Percentiles rank a stretch among this genome's conserved stretches.
Conservation (phyloP, 2,329 filamentous ascomycete genomes). For the Fusarium nisikadoi region DNA sequence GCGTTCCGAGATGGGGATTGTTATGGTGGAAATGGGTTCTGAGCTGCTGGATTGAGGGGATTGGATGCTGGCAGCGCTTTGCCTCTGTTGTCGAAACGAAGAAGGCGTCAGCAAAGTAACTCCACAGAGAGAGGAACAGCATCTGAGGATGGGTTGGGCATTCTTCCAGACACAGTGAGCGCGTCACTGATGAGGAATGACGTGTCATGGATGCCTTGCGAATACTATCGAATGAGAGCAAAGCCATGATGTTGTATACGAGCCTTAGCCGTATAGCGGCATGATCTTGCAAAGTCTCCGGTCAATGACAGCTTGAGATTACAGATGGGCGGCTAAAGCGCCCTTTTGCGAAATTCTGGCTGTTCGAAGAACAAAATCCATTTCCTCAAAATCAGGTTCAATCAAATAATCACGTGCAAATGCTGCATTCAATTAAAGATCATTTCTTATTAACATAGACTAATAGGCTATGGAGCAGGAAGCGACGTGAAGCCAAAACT, state of each 20-base stretch:
- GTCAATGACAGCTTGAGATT: background rate
- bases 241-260: background rate
- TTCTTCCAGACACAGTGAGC: rapidly evolving
- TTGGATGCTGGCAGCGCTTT: background rate
- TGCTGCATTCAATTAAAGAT: too few relatives aligned
- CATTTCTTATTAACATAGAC: too few relatives aligned
- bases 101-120: background rate
- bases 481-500: too few relatives aligned
- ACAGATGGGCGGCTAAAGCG: too few relatives aligned
- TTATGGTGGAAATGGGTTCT: background rate
- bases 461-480: too few relatives aligned
- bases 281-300: background rate
- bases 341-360: background rate
- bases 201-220: background rate
- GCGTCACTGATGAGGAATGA: rapidly evolving
- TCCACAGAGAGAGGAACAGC: rapidly evolving
- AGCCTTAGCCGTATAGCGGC: background rate
- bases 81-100: background rate
- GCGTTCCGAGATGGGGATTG: background rate
- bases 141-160: background rate
- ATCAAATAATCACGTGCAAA: too few relatives aligned
- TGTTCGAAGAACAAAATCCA: too few relatives aligned
- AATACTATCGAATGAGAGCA: too few relatives aligned
- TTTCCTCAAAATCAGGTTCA: too few relatives aligned
- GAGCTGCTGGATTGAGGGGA: background rate